Percentiles rank a stretch among this genome's conserved stretches.
Conservation (phyloP, 495 filamentous ascomycete genomes). For the Penicillium pulvis region DNA sequence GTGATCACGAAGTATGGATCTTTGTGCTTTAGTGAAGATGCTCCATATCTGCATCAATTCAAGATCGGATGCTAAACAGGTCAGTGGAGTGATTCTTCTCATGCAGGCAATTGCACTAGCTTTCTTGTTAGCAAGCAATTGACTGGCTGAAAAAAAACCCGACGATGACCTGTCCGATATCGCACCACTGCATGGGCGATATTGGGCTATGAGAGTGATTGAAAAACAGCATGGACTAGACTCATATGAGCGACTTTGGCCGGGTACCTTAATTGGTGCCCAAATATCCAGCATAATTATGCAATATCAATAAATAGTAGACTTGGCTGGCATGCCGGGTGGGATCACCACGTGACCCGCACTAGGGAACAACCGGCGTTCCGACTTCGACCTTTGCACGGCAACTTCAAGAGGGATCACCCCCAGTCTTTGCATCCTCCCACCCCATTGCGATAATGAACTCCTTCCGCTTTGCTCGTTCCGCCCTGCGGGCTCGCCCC, state of each 20-base stretch:
- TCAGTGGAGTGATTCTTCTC: neutral
- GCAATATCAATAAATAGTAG: neutral
- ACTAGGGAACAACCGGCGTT: constrained; percentile 52
- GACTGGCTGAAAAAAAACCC: neutral
- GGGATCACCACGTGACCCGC: constrained; percentile 35
- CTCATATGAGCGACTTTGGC: neutral
- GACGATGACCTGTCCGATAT: neutral
- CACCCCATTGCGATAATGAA: constrained; percentile 66
- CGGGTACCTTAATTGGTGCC: neutral
- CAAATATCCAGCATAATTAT: neutral
- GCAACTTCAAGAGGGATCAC: constrained; percentile 45
- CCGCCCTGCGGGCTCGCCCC: constrained; percentile 78
- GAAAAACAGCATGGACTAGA: neutral
- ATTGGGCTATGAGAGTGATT: neutral
- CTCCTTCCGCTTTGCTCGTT: constrained; percentile 84
- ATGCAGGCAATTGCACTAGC: neutral
- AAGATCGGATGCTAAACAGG: neutral
- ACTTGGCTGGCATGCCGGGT: constrained; percentile 13
- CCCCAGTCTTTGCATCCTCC: constrained; percentile 39
- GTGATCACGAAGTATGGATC: neutral
- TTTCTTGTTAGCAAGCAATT: constrained; percentile 7
- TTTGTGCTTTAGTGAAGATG: neutral
- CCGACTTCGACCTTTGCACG: constrained; percentile 51
- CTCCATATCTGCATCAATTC: neutral
- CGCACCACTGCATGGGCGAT: neutral